Evolutionary conservation across 2,329 filamentous ascomycete genomes (phyloP).

Genomic region (Neoscytalidium dimidiatum): DNA sequence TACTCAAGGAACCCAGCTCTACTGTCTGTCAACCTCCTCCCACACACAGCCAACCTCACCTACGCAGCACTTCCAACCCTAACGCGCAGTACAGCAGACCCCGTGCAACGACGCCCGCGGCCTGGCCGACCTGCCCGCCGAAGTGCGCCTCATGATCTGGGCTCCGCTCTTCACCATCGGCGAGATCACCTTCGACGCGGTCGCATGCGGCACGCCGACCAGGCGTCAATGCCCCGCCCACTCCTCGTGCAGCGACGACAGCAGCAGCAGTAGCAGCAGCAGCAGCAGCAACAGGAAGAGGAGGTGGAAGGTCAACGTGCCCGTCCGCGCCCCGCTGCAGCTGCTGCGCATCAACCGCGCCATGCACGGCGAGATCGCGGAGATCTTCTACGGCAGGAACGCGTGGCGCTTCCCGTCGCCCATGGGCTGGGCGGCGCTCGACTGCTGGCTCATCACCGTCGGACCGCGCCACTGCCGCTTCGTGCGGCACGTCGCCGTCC

Average conservation of each 20-base stretch:
- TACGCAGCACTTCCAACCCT: no score
- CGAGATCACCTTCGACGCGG: neutral
- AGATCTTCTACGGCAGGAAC: neutral
- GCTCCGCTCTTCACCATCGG: neutral
- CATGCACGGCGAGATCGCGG: conserved; percentile 38
- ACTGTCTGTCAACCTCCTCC: no score
- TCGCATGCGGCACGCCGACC: neutral
- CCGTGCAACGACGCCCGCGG: no score
- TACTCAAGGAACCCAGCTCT: no score
- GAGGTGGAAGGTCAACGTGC: no score
- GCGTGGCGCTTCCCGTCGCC: neutral
- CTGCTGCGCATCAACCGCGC: neutral
- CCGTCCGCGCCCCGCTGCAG: neutral
- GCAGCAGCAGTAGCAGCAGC: no score
- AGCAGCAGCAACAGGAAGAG: no score
- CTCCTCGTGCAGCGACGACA: no score
- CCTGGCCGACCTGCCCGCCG: no score
- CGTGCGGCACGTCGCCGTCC: neutral
- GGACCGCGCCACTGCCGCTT: neutral
- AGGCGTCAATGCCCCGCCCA: neutral
- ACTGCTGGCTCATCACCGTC: neutral
- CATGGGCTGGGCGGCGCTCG: neutral
- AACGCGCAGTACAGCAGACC: no score
- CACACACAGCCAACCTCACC: no score
- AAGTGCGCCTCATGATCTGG: neutral